Conservation (phyloP, 2,329 filamentous ascomycete species). For the Cordyceps farinosa region DNA sequence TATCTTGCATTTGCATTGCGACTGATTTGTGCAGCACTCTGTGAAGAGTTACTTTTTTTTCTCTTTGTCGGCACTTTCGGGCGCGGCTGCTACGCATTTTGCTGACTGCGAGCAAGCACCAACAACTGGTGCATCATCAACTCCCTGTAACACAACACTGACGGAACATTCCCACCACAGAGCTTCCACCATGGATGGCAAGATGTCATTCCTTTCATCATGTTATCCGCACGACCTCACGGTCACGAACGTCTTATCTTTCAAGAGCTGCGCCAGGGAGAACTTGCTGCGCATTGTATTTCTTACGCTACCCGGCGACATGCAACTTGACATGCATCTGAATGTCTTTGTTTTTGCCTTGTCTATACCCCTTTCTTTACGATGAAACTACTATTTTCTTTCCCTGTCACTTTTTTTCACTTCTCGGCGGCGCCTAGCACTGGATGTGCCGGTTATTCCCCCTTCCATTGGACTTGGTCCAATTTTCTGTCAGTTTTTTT, state of each 20-base stretch:
- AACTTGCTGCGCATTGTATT: slow-evolving; percentile 1
- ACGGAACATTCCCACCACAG: not conserved
- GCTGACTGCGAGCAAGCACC: not conserved
- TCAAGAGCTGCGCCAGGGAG: slow-evolving; percentile 6
- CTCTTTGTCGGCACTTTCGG: not conserved
- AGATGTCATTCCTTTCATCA: not conserved
- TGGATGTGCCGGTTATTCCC: not conserved
- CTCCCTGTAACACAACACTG: not conserved
- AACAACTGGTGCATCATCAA: not conserved
- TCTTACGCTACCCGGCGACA: slow-evolving; percentile 8
- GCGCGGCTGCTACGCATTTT: not conserved
- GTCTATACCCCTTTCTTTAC: slow-evolving; percentile 18
- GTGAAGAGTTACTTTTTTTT: not conserved
- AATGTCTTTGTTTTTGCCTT: slow-evolving; percentile 15
- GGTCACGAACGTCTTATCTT: not conserved
- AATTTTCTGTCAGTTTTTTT: slow-evolving; percentile 7
- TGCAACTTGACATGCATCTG: slow-evolving; percentile 12
- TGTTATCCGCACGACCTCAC: not conserved
- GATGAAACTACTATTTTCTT: slow-evolving; percentile 11
- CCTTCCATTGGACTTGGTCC: not conserved
- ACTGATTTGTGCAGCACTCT: not conserved
- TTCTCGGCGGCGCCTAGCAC: slow-evolving; percentile 7
- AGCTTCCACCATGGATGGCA: not conserved
- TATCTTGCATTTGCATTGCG: not conserved
- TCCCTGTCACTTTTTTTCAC: not conserved